Conservation (phyloP, 805 yeast species). For the Nakazawaea molendinolei region DNA sequence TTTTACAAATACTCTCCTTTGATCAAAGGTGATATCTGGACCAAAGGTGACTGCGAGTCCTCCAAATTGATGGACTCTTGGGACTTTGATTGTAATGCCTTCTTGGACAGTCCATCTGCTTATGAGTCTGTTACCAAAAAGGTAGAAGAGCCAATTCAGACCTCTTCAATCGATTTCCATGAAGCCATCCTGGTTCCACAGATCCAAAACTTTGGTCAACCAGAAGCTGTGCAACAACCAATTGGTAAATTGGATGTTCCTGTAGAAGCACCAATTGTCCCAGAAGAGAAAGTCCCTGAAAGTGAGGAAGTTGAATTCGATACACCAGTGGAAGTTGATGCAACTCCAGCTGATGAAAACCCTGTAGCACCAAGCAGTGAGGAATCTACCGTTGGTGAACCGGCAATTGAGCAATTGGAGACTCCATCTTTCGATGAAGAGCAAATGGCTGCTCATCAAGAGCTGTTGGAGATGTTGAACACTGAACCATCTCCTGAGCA, state of each 20-base stretch:
- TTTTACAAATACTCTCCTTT: slow-evolving; percentile 64
- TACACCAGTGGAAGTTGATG: slow-evolving; percentile 6
- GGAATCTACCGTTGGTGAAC: slow-evolving; percentile 10
- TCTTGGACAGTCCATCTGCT: slow-evolving; percentile 29
- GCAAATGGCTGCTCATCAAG: neutral
- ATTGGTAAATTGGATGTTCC: too few species aligned
- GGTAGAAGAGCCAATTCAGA: slow-evolving; percentile 3
- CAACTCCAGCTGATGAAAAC: slow-evolving; percentile 4
- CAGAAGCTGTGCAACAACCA: neutral
- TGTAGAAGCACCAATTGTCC: neutral
- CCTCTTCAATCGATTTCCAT: slow-evolving; percentile 5
- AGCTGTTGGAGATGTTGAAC: neutral
- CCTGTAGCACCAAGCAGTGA: neutral
- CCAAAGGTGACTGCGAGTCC: slow-evolving; percentile 53
- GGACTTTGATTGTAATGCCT: slow-evolving; percentile 83
- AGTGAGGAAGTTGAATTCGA: slow-evolving; percentile 7
- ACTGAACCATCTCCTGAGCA: neutral
- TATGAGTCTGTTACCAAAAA: neutral
- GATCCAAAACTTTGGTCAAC: slow-evolving; percentile 5
- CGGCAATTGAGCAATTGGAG: too few species aligned
- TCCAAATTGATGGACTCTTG: slow-evolving; percentile 59
- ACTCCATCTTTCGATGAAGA: neutral
- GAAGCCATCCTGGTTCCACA: slow-evolving; percentile 5
- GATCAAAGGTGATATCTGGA: slow-evolving; percentile 78
- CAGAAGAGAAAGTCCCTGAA: slow-evolving; percentile 6